Evolutionary conservation across 2,329 filamentous ascomycete species (phyloP), one percentile per base, ranked within the genome.

Genomic region (Fusarium liriodendri): DNA sequence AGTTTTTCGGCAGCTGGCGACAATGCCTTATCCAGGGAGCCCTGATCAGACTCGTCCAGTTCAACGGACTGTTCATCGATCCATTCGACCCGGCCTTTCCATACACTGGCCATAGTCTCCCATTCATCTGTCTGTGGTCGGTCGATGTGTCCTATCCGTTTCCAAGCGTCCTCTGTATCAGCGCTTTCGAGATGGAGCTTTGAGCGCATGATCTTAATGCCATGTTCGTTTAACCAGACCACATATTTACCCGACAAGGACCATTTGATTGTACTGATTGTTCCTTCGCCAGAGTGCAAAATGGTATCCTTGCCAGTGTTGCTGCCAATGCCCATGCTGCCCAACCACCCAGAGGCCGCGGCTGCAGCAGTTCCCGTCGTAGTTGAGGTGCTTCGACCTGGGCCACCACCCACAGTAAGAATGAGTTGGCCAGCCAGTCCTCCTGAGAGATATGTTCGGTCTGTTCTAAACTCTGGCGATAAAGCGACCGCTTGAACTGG

Each of bases 121-220:
- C 97, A 98, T 65, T 93, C 92, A 10, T 93, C 91, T 6, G 93
- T 93, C 77, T 95, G 94, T 2, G 97, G 97, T 50, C 95, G 90
- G 79, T 97, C 95, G 69, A 97, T 92, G 80, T 98, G 96, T 27
- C 94, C 95, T 72, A 99, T 94, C 11, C 96, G 90, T 82, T 97
- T 97, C 97, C 97, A 99, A 3, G 95, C 94, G 74, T 93, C 92
- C 18, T 98, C 95, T 2, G 89, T 85, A 78, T 97, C 93, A 14
- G 88, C 88, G 71, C 87, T 91, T 7, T 97, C 94, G 6, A 98
- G 87, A 76, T 95, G 91, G 22, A 97, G 80, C 80, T 97, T 94
- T 6, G 95, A 95, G 40, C 97, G 91, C 95, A 98, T 98, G 70
- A 99, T 97, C 82, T 98, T 98, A 80, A 98, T 97, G 5, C 97